Conservation (phyloP, 306 rosid species). For the Crotalaria pallida region DNA sequence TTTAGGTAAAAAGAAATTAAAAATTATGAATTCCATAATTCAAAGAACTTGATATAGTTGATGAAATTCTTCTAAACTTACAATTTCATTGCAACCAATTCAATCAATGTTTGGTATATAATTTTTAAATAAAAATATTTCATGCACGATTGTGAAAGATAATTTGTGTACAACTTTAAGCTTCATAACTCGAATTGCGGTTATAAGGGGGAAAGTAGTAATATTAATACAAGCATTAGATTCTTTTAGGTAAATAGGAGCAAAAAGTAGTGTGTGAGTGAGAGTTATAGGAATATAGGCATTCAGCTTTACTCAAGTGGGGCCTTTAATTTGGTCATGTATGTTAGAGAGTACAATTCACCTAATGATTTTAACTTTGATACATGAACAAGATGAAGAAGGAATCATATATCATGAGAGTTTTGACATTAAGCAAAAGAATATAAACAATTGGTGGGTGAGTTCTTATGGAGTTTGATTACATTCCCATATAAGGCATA, state of each 20-base stretch:
- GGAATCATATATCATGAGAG: not conserved
- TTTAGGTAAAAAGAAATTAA: not conserved
- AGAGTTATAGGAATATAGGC: conserved; percentile 17
- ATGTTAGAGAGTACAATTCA: conserved; percentile 17
- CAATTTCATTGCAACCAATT: too few species aligned
- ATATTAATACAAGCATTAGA: not conserved
- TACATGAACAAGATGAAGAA: not conserved
- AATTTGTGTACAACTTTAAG: too few species aligned
- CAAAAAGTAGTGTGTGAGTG: not conserved
- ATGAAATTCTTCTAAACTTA: too few species aligned
- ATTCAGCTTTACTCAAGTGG: conserved; percentile 25
- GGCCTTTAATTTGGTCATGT: conserved; percentile 15
- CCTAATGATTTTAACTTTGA: conserved; percentile 11
- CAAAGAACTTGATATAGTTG: not conserved
- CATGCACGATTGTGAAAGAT: too few species aligned
- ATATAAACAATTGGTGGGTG: not conserved
- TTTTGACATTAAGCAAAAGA: conserved; percentile 24
- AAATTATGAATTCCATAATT: not conserved
- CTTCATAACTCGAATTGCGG: not conserved
- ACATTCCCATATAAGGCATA: conserved; percentile 6
- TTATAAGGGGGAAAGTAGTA: not conserved
- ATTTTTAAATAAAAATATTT: not conserved
- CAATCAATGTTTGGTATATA: not conserved
- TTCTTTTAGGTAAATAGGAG: not conserved
- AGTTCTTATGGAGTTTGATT: conserved; percentile 18